Conservation (phyloP, 495 filamentous ascomycete species). For the Aspergillus campestris region DNA sequence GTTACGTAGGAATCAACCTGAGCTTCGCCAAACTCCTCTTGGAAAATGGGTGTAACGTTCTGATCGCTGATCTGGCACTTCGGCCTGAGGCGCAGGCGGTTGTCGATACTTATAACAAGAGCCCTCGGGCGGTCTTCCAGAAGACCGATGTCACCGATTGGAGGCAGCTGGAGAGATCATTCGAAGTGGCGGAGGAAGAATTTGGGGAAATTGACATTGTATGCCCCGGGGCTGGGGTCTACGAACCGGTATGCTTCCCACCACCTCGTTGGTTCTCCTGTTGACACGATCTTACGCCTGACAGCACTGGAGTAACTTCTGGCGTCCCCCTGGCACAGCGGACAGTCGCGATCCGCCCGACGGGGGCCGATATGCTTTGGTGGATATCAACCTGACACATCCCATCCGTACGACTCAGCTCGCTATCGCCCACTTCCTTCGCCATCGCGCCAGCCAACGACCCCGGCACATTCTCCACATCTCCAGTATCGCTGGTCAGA, state of each 20-base stretch:
- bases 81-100: slow-evolving; percentile 55
- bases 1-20: slow-evolving; percentile 40
- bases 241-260: slow-evolving; percentile 45
- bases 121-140: slow-evolving; percentile 46
- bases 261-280: neutral
- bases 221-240: slow-evolving; percentile 61
- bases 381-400: slow-evolving; percentile 64
- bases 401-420: slow-evolving; percentile 61
- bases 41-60: slow-evolving; percentile 51
- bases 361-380: slow-evolving; percentile 42
- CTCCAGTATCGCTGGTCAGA: slow-evolving; percentile 56
- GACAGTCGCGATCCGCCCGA: slow-evolving; percentile 40
- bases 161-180: slow-evolving; percentile 50
- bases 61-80: slow-evolving; percentile 57
- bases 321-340: slow-evolving; percentile 49
- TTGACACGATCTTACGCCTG: neutral
- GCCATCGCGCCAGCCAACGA: slow-evolving; percentile 20
- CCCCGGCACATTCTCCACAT: slow-evolving; percentile 51
- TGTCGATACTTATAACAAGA: slow-evolving; percentile 31
- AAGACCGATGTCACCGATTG: slow-evolving; percentile 56
- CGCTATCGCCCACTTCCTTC: slow-evolving; percentile 50
- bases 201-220: slow-evolving; percentile 58
- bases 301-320: slow-evolving; percentile 56
- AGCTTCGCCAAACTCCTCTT: slow-evolving; percentile 52
- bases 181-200: slow-evolving; percentile 42